Percentiles rank a stretch among this genome's conserved stretches.
Conservation (phyloP, 208 protist species). For the Trypanosoma melophagium region DNA sequence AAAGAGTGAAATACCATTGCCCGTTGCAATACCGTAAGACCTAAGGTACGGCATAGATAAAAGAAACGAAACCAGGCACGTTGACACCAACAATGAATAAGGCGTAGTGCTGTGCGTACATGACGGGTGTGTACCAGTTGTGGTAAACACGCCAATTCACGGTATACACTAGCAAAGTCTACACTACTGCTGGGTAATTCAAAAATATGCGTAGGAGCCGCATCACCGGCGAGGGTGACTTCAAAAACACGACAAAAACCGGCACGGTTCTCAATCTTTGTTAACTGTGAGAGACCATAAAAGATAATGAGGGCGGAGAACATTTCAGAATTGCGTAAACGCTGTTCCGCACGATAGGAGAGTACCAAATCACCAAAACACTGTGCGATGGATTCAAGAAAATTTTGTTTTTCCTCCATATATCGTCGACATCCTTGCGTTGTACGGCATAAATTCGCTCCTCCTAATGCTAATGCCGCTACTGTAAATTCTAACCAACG, state of each 20-base stretch:
- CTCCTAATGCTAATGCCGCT: slow-evolving; percentile 66
- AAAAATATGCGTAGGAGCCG: slow-evolving; percentile 32
- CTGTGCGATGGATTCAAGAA: slow-evolving; percentile 85
- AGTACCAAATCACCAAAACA: slow-evolving; percentile 81
- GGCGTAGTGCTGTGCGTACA: slow-evolving; percentile 50
- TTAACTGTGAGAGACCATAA: slow-evolving; percentile 75
- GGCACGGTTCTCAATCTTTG: slow-evolving; percentile 75
- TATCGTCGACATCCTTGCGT: slow-evolving; percentile 54
- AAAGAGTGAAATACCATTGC: slow-evolving; percentile 82
- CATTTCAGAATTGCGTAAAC: slow-evolving; percentile 67
- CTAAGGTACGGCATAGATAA: slow-evolving; percentile 39
- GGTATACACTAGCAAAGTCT: slow-evolving; percentile 71
- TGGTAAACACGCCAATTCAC: slow-evolving; percentile 70
- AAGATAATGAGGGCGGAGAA: slow-evolving; percentile 77
- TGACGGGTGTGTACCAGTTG: slow-evolving; percentile 54
- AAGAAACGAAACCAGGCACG: slow-evolving; percentile 82
- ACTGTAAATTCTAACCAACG: slow-evolving; percentile 84
- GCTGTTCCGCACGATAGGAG: slow-evolving; percentile 69
- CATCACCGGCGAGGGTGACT: slow-evolving; percentile 17
- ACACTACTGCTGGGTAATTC: slow-evolving; percentile 60
- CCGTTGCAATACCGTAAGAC: slow-evolving; percentile 66
- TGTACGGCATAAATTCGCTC: slow-evolving; percentile 66
- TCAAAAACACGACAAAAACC: slow-evolving; percentile 54
- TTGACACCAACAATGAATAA: slow-evolving; percentile 70
- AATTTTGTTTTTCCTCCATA: slow-evolving; percentile 80